These are phyloP conservation scores for Obelidium mucronatum DNA, from an alignment of 192 early-diverging fungal genomes.

Conservation along the genomic window DNA sequence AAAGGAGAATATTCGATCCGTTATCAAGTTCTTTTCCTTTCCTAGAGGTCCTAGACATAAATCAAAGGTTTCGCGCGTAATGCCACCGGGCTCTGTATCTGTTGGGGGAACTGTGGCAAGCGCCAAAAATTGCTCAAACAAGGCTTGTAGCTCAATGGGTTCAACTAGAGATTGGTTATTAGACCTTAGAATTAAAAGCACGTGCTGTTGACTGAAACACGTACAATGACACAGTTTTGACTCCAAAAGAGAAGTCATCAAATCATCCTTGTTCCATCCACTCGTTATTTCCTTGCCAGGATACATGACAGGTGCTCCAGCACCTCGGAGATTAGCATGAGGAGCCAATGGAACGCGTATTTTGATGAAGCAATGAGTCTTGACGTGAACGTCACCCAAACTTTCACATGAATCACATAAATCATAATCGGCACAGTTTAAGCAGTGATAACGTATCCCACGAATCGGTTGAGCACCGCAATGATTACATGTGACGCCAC, in stretches of 20 bases:
- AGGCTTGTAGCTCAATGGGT: slow-evolving; percentile 80
- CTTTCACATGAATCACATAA: slow-evolving; percentile 90
- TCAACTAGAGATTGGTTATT: slow-evolving; percentile 65
- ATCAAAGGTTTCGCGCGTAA: slow-evolving; percentile 82
- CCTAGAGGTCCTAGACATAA: slow-evolving; percentile 87
- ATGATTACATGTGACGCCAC: slow-evolving; percentile 93
- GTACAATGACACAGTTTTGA: slow-evolving; percentile 2
- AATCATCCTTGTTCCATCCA: slow-evolving; percentile 46
- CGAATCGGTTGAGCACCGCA: slow-evolving; percentile 88
- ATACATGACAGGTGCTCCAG: slow-evolving; percentile 79
- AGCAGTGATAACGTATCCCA: slow-evolving; percentile 91
- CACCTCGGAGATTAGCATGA: slow-evolving; percentile 78
- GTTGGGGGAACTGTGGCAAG: slow-evolving; percentile 66
- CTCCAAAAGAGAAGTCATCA: slow-evolving; percentile 75
- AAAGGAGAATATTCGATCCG: slow-evolving; percentile 84
- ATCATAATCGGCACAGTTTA: slow-evolving; percentile 93
- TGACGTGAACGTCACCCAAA: slow-evolving; percentile 74
- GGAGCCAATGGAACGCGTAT: slow-evolving; percentile 91
- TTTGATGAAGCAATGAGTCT: slow-evolving; percentile 89
- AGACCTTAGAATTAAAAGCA: slow-evolving; percentile 23
- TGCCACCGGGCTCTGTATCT: slow-evolving; percentile 68
- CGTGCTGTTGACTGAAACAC: slow-evolving; percentile 8
- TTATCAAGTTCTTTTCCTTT: slow-evolving; percentile 83
- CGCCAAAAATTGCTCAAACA: slow-evolving; percentile 88
- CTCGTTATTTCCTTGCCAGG: slow-evolving; percentile 59